Evolutionary conservation across 2,329 filamentous ascomycete genomes (phyloP).

Genomic region (Trichoderma arundinaceum): DNA sequence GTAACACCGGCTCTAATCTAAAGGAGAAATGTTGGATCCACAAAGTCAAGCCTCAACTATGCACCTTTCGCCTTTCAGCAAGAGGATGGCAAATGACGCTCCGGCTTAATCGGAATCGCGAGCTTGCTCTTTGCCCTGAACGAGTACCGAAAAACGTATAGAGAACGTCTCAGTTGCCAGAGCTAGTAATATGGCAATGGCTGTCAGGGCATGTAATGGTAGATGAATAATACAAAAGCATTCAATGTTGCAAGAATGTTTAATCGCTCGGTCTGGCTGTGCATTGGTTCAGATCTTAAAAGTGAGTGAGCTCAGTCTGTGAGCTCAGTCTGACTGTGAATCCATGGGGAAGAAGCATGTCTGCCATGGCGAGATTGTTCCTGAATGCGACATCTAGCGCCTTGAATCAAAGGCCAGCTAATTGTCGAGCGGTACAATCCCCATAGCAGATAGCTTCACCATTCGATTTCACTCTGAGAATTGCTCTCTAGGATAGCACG

Average conservation of each 20-base stretch:
- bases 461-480: background rate
- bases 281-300: background rate
- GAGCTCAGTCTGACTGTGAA: background rate
- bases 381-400: background rate
- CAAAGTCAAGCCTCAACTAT: constrained; percentile 97
- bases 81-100: constrained; percentile 86
- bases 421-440: background rate
- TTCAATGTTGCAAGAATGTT: background rate
- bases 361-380: background rate
- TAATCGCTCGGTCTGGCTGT: background rate
- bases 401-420: constrained; percentile 18
- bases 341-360: background rate
- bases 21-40: constrained; percentile 70
- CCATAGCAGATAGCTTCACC: background rate
- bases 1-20: background rate
- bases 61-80: constrained; percentile 78
- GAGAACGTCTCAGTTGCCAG: constrained; percentile 67
- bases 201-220: constrained; percentile 57
- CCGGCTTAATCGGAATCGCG: constrained; percentile 97
- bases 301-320: background rate
- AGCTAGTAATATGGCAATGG: constrained; percentile 50
- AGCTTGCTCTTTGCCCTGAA: constrained; percentile 77
- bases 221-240: constrained; percentile 29
- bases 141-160: constrained; percentile 81
- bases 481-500: background rate